Evolutionary conservation across 768 basidiomycete genomes (phyloP).

Genomic region (Auricularia cornea): DNA sequence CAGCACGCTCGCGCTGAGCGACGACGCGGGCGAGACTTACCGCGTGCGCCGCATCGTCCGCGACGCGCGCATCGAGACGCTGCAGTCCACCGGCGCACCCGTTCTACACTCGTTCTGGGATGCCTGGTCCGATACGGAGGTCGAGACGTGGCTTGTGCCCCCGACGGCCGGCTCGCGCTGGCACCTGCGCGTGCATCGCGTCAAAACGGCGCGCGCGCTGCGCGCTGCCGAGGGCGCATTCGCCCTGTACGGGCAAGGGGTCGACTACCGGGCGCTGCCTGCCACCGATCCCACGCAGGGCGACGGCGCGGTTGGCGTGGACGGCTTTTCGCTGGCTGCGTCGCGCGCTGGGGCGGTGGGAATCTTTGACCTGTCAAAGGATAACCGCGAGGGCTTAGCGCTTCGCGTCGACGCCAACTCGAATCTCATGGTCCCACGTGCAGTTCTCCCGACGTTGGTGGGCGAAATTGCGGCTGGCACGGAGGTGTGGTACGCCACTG

Average conservation of each 20-base stretch:
- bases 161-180: conserved; percentile 49
- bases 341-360: conserved; percentile 58
- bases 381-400: conserved; percentile 31
- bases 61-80: conserved; percentile 47
- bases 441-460: conserved; percentile 57
- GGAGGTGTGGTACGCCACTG: conserved; percentile 56
- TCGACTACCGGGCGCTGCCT: conserved; percentile 50
- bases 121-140: conserved; percentile 62
- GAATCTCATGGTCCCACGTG: conserved; percentile 57
- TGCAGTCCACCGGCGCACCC: conserved; percentile 18
- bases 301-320: conserved; percentile 30
- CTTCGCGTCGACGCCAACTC: conserved; percentile 65
- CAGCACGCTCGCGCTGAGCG: conserved; percentile 60
- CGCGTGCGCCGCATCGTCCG: conserved; percentile 54
- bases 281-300: conserved; percentile 27
- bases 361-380: conserved; percentile 40
- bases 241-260: conserved; percentile 60
- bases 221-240: conserved; percentile 61
- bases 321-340: conserved; percentile 38
- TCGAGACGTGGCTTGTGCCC: conserved; percentile 70
- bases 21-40: conserved; percentile 67
- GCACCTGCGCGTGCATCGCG: conserved; percentile 63
- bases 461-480: conserved; percentile 30
- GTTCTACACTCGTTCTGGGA: conserved; percentile 66
- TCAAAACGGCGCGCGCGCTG: conserved; percentile 43